These are phyloP conservation scores for Sphagnum tenellum DNA, from an alignment of 225 moss, liverwort and hornwort species.

Conservation along the genomic window DNA sequence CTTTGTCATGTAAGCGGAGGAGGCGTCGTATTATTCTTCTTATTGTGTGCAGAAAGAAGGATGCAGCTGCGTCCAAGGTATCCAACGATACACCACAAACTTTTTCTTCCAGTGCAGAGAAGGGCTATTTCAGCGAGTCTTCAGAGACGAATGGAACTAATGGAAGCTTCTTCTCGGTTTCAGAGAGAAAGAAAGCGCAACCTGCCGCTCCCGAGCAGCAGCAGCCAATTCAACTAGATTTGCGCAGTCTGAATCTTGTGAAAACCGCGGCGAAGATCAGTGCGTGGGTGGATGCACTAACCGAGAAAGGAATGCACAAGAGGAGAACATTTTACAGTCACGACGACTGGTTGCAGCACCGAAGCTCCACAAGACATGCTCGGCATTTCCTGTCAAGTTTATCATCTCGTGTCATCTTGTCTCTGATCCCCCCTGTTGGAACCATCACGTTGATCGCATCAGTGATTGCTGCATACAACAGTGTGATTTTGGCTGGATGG, in stretches of 20 bases:
- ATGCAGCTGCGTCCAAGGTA: too few relatives aligned
- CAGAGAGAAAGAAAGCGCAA: too few relatives aligned
- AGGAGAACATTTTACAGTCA: slow-evolving; percentile 58
- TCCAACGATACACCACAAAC: too few relatives aligned
- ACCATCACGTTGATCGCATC: slow-evolving; percentile 50
- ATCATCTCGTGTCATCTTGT: slow-evolving; percentile 53
- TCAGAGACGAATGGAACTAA: too few relatives aligned
- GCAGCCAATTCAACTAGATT: too few relatives aligned
- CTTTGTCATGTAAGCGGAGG: too few relatives aligned
- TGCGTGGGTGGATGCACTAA: slow-evolving; percentile 56
- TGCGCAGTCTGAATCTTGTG: neutral
- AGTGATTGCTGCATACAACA: slow-evolving; percentile 44
- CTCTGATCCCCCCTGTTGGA: slow-evolving; percentile 64
- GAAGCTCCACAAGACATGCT: slow-evolving; percentile 59
- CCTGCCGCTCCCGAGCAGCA: too few relatives aligned
- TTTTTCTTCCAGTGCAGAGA: too few relatives aligned
- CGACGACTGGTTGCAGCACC: slow-evolving; percentile 60
- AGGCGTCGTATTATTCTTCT: too few relatives aligned
- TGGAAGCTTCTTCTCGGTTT: too few relatives aligned
- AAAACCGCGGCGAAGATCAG: slow-evolving; percentile 14
- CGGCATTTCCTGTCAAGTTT: slow-evolving; percentile 51
- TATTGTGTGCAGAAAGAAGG: too few relatives aligned
- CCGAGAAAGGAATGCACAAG: slow-evolving; percentile 50
- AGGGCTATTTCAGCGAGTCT: too few relatives aligned
- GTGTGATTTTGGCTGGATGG: slow-evolving; percentile 22